These are phyloP conservation scores for Botryotinia convoluta DNA, from an alignment of 2,329 filamentous ascomycete species.

Conservation along the genomic window DNA sequence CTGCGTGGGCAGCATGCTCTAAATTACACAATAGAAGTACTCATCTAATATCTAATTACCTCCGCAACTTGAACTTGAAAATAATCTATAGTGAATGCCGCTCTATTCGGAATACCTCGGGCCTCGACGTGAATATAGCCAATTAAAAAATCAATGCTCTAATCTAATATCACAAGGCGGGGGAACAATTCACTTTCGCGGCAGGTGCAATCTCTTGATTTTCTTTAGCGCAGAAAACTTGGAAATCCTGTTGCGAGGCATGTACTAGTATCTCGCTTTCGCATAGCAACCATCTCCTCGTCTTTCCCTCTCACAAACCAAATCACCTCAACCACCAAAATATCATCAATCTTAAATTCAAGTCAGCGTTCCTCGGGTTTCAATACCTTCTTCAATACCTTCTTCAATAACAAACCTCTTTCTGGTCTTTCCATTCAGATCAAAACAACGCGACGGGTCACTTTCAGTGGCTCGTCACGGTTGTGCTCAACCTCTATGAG, in stretches of 20 bases:
- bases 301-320: not conserved
- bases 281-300: not conserved
- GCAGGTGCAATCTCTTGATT: not conserved
- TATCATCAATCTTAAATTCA: not conserved
- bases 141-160: not conserved
- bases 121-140: not conserved
- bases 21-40: not conserved
- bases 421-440: not conserved
- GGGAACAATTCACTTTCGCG: not conserved
- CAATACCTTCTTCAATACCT: not conserved
- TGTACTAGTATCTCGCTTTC: not conserved
- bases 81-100: not conserved
- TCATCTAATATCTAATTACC: not conserved
- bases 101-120: not conserved
- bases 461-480: not conserved
- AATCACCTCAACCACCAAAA: not conserved
- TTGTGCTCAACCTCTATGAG: not conserved
- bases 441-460: no score
- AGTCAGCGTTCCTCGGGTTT: not conserved
- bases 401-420: not conserved
- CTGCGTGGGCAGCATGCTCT: not conserved
- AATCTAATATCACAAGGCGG: not conserved
- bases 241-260: not conserved
- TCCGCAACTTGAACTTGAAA: not conserved
- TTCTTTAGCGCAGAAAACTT: not conserved